These are phyloP conservation scores for Grosmannia clavigera DNA, from an alignment of 2,329 filamentous ascomycete genomes.

Conservation along the genomic window DNA sequence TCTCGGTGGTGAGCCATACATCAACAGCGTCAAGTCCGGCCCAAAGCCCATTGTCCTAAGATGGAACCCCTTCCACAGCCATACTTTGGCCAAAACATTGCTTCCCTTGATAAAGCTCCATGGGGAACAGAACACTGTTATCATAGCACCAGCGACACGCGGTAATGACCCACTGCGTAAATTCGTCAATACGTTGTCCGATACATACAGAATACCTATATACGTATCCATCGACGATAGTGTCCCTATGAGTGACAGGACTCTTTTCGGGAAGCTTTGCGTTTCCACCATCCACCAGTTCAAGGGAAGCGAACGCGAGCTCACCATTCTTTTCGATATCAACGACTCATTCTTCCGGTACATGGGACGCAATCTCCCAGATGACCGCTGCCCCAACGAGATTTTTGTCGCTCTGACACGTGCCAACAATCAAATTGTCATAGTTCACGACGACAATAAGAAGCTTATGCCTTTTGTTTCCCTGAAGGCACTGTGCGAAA, in stretches of 20 bases:
- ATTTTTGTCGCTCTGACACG: neutral
- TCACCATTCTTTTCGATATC: neutral
- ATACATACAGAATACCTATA: neutral
- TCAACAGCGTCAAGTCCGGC: neutral
- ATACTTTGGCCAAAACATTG: neutral
- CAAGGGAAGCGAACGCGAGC: neutral
- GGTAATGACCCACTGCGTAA: neutral
- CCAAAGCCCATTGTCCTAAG: neutral
- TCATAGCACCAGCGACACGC: neutral
- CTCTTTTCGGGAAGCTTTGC: neutral
- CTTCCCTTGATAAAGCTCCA: neutral
- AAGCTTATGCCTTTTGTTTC: neutral
- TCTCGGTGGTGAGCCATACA: neutral
- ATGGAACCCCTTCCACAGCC: neutral
- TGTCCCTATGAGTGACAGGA: neutral
- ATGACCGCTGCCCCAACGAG: conserved; percentile 1
- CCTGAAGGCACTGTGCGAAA: neutral
- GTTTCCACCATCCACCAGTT: conserved; percentile 2
- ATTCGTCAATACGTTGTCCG: neutral
- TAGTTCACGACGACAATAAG: neutral
- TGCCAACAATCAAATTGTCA: neutral
- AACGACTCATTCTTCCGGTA: neutral
- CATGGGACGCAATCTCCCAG: neutral
- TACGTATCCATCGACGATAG: neutral
- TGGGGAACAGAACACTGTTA: neutral